Evolutionary conservation across 2,329 filamentous ascomycete genomes (phyloP), one percentile per base, ranked within the genome.

Genomic region (Aaosphaeria arxii): DNA sequence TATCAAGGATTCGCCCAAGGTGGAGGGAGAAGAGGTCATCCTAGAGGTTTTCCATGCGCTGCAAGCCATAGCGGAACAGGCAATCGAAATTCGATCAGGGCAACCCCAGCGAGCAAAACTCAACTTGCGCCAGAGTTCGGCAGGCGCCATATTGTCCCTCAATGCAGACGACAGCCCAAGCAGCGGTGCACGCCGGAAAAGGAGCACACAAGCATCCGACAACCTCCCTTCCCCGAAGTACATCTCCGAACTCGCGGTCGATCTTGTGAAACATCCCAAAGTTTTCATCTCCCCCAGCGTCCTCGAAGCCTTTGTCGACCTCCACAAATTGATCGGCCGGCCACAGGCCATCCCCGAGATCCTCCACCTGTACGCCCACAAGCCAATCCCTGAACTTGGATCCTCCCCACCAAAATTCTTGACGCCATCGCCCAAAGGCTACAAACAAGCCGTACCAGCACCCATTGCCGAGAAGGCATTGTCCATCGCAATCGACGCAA

Each of bases 321-420:
- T 89, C 40, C 90, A 96, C 67, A 78, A 85, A 30, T 78, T 85
- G 7, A 80, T 97, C 40, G 81, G 84, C 52, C 84, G 81, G 48
- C 85, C 90, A 3, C 83, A 89, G 55, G 85, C 88, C 40, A 82
- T 97, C 53, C 90, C 92, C 5, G 81, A 86, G 50, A 83, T 91
- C 39, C 87, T 99, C 63, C 76, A 85, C 47, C 78, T 96, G 45
- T 97, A 92, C 67, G 89, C 89, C 43, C 82, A 83, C 58, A 99
- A 97, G 71, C 87, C 89, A 7, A 76, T 84, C 53, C 88, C 91
- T 2, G 72, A 79, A 44, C 75, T 83, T 59, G 77, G 77, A 44
- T 78, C 81, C 13, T 80, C 79, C 11, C 79, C 62, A 6, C 63
- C 64, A 28, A 67, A 66, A 29, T 64, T 56, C 55, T 50, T 52